A percentile compares a stretch with the other conserved stretches of the same genome.
Conservation (phyloP, 2,329 filamentous ascomycete genomes). For the Dothidotthia symphoricarpi region DNA sequence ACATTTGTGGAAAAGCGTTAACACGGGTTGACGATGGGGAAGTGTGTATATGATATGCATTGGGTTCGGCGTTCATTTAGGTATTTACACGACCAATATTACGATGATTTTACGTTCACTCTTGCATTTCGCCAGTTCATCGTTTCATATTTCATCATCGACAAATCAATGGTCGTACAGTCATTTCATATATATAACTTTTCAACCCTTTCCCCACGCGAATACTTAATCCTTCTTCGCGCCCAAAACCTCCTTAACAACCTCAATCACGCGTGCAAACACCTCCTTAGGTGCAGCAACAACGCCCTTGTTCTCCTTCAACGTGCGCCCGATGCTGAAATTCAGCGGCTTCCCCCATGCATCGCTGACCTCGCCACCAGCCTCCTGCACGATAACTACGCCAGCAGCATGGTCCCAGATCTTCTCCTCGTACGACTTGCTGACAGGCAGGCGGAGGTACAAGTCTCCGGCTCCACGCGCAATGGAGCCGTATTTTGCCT, state of each 20-base stretch:
- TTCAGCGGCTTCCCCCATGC: constrained; percentile 80
- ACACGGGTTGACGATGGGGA: no score
- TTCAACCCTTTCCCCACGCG: no score
- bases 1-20: no score
- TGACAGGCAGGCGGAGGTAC: constrained; percentile 84
- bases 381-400: constrained; percentile 89
- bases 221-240: constrained; percentile 28
- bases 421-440: constrained; percentile 91
- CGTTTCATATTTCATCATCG: no score
- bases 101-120: no score
- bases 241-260: constrained; percentile 74
- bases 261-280: constrained; percentile 73
- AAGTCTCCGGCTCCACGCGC: constrained; percentile 91
- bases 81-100: no score
- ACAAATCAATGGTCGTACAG: no score
- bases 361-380: constrained; percentile 89
- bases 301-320: constrained; percentile 89
- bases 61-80: no score
- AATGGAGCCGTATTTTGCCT: constrained; percentile 96
- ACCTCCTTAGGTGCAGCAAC: constrained; percentile 79
- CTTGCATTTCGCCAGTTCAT: no score
- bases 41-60: no score
- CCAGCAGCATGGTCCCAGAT: constrained; percentile 99
- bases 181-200: no score
- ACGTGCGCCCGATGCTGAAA: constrained; percentile 80